Conservation (phyloP, 768 basidiomycete species). For the Flagelloscypha sp. region DNA sequence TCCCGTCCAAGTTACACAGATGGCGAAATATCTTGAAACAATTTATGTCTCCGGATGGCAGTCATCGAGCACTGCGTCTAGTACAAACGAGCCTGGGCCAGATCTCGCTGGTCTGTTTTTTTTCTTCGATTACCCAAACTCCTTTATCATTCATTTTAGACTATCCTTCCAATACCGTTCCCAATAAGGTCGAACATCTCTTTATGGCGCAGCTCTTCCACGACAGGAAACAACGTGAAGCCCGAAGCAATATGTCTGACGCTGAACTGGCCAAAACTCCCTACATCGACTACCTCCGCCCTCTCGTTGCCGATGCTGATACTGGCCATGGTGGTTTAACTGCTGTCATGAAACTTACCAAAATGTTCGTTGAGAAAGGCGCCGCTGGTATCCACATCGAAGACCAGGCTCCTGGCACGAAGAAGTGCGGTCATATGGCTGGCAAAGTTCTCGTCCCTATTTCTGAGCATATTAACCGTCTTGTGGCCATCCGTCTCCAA, state of each 20-base stretch:
- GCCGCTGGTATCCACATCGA: constrained; percentile 98
- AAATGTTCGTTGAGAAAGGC: constrained; percentile 98
- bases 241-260: constrained; percentile 61
- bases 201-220: constrained; percentile 99
- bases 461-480: constrained; percentile 94
- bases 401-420: constrained; percentile 95
- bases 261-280: constrained; percentile 65
- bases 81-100: constrained; percentile 93
- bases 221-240: constrained; percentile 91
- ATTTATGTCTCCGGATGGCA: constrained; percentile 98
- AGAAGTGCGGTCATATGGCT: constrained; percentile 94
- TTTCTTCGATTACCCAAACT: background rate
- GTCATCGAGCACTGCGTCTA: constrained; percentile 87
- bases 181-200: constrained; percentile 96
- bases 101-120: constrained; percentile 81
- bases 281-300: constrained; percentile 82
- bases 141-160: constrained; percentile 35
- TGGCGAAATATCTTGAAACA: constrained; percentile 98
- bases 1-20: constrained; percentile 96
- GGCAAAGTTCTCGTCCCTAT: constrained; percentile 97
- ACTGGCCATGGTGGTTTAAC: constrained; percentile 97
- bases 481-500: constrained; percentile 94
- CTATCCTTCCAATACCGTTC: constrained; percentile 98
- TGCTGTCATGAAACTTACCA: constrained; percentile 97
- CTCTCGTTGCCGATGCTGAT: constrained; percentile 94